Evolutionary conservation across 2,329 filamentous ascomycete genomes (phyloP), one percentile per base, ranked within the genome.

Genomic region (Colletotrichum spaethianum): DNA sequence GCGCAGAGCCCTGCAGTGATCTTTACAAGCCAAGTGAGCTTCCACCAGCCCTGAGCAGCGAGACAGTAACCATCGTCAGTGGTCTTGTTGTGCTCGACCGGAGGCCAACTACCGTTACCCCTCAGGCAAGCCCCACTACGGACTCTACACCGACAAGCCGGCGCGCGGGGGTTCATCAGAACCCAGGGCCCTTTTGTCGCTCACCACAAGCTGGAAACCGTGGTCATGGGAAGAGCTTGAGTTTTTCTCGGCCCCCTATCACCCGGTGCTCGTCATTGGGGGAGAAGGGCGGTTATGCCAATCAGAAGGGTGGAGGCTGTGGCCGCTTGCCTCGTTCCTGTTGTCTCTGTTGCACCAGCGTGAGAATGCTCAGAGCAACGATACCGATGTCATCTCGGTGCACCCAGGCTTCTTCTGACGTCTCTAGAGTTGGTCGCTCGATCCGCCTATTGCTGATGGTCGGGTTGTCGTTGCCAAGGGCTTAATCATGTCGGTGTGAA

Each of bases 81-180:
- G 31, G n/a, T 6, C 38, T 40, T 26, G 23, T 60, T 23, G 36
- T 46, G 48, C 33, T 50, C 33, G 23, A 7, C 68, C 63, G 68
- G 68, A 71, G n/a, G 50, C 57, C 23, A 71, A 57, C 33, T 36
- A 64, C 40, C 48, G 36, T 44, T 71, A 67, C 68, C 68, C 63
- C 63, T 71, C 64, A 56, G n/a, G 57, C 63, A 26, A 62, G 65
- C 38, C 59, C 69, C 70, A 72, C 65, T 12, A 59, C 65, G 59
- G 52, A 33, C 65, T 72, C 52, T 72, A 56, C 69, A 70, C 65
- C 70, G 53, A 72, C 59, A 63, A 44, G 52, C 60, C 65, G 70
- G 42, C 42, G 53, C 64, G 69, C 64, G 69, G 69, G 69, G 64
- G 59, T 72, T 70, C 69, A 53, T 60, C 65, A 53, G 59, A 63